Evolutionary conservation across 805 yeast genomes (phyloP).

Genomic region (Starmerella kuoi): DNA sequence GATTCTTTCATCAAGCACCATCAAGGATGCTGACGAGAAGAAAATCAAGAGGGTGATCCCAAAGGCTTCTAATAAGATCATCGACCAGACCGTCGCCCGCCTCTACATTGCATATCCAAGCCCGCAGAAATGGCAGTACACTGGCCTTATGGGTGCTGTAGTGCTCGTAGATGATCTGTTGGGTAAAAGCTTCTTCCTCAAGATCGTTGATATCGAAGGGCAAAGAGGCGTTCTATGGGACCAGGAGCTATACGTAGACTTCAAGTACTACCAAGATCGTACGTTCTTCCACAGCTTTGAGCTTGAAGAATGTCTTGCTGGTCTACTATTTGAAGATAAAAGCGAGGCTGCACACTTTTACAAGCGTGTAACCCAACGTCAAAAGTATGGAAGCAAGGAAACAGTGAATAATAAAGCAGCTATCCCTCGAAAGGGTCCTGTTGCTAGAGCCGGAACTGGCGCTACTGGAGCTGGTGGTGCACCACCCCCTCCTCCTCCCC

Average conservation of each 20-base stretch:
- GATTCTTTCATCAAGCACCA: constrained; percentile 17
- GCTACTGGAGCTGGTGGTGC: background rate
- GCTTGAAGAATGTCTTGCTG: constrained; percentile 77
- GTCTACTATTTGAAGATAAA: constrained; percentile 78
- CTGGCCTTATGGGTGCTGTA: constrained; percentile 82
- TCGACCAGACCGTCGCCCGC: constrained; percentile 84
- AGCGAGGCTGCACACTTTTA: constrained; percentile 75
- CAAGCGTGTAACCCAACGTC: constrained; percentile 61
- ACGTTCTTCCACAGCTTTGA: constrained; percentile 92
- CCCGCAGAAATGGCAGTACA: constrained; percentile 66
- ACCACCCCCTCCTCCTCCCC: constrained; percentile 21
- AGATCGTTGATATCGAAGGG: constrained; percentile 73
- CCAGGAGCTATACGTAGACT: constrained; percentile 81
- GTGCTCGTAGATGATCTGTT: constrained; percentile 82
- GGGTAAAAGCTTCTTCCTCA: constrained; percentile 85
- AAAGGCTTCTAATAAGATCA: constrained; percentile 69
- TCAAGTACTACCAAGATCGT: constrained; percentile 85
- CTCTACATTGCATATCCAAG: constrained; percentile 85
- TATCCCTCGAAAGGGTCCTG: constrained; percentile 37
- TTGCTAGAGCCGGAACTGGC: background rate
- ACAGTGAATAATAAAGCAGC: constrained; percentile 83
- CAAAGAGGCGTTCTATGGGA: constrained; percentile 90
- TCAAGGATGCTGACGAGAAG: constrained; percentile 57
- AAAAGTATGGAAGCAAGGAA: constrained; percentile 75
- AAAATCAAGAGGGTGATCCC: constrained; percentile 82